Evolutionary conservation across 1,139 yeast genomes (phyloP), one percentile per base, ranked within the genome.

Genomic region (Suhomyces kunorum): DNA sequence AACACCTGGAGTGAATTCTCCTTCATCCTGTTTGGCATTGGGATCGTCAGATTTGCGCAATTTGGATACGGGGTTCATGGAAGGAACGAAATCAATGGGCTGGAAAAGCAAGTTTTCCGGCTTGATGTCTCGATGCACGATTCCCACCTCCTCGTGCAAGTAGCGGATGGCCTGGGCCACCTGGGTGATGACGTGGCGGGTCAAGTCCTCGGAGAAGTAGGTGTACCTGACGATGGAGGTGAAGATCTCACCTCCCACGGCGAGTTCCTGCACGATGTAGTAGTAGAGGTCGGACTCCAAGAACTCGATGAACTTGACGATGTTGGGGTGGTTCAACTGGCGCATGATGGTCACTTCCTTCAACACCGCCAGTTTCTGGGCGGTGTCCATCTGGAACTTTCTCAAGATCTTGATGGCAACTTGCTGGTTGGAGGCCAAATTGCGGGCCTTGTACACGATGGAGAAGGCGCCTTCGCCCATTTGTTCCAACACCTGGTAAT

Each of bases 391-490:
- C 50, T 70, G 76, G 44, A 71, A 71, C 58, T 78, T 78, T 42
- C 81, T 66, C 43, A 78, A 71, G 36, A 78, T 72, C 54, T 78
- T 78, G 46, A 78, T 66, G n/a, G 63, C 64, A 15, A 89, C 97
- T 17, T 79, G 66, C 42, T 78, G 71, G 13, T 76, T 59, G 2
- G 68, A 49, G 1, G 56, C 51, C 9, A 66, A 48, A 46, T 78
- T 74, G 32, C 57, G 58, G 5, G 96, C 97, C 55, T 84, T 84
- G 59, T 82, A 81, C 2, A 88, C 96, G 35, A 86, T 82, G 14
- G 94, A 89, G 61, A 92, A 92, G 0, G 98, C 94, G 7, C 98
- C 98, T 61, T 90, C 95, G 2, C 98, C 56, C 52, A 52, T 65
- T 43, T 71, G 72, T 17, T 71, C 76, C 43, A 71, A 46, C 35